Base-by-base conservation (phyloP, 1,284 basidiomycete genomes). In the Rhodotorula sp. region DNA sequence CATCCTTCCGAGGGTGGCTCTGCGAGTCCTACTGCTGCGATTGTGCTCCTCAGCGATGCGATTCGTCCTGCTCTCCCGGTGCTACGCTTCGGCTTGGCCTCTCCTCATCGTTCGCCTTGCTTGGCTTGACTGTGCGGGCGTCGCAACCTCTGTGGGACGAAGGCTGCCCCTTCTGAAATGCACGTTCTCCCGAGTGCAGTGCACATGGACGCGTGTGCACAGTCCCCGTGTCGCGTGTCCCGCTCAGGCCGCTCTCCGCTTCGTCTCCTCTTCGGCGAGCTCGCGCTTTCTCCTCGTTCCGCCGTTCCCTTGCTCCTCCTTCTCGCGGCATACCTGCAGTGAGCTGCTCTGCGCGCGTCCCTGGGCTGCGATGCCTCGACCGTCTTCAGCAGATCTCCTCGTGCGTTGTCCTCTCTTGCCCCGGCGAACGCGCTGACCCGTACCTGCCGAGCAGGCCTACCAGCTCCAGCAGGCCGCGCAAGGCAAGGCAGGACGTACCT, bases 401-500 rank as follows among this genome's bases (percentile, higher is more conserved):
- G 68, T 70, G 25, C 48, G 68, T 25, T 49, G 19, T 46, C 48
- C 45, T 17, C 42, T 17, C 16, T 55, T 58, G 19, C 19, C 27
- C 5, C 12, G 10, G 19, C 44, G 34, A 14, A 8, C 34, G 34
- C 58, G n/a, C 49, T 60, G 12, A 53, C 50, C 49, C 41, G 34
- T 9, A 10, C 14, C 56, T 13, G 12, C 23, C 5, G 1, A 19
- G 7, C 58, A 69, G 68, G 59, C 68, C 41, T 34, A 13, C 48
- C 68, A 65, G 59, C 62, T 69, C 68, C 53, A 61, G 19, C 60
- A 66, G 21, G 55, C 66, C 3, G 46, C 54, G 17, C n/a, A 48
- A 4, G 13, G 10, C 48, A 45, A 27, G 25, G 2, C 27, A n/a
- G 23, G 54, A n/a, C 41, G 25, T 4, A 23, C 16, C 8, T 42